Percentiles rank a stretch among this genome's conserved stretches.
Conservation (phyloP, 2,329 filamentous ascomycete species). For the Phaeosphaeria sp. region DNA sequence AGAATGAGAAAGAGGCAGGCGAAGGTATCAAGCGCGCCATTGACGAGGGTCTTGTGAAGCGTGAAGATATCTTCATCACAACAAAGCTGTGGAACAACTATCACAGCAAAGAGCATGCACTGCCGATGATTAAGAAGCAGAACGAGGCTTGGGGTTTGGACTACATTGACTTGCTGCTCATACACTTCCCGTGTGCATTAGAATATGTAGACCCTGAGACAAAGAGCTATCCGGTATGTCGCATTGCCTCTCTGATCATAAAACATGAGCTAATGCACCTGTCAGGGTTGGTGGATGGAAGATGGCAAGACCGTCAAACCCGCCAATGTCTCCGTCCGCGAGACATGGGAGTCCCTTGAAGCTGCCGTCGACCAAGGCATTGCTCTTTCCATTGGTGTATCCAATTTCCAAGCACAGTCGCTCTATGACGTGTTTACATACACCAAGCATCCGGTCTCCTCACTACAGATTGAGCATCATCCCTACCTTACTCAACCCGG, state of each 20-base stretch:
- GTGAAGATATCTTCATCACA: background rate
- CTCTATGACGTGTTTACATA: background rate
- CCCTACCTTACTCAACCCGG: slow-evolving; percentile 8
- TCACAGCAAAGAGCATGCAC: background rate
- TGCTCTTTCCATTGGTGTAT: background rate
- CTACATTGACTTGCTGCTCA: background rate
- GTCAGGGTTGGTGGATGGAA: background rate
- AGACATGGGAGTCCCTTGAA: background rate
- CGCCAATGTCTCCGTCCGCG: background rate
- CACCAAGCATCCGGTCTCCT: background rate
- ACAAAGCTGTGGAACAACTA: background rate
- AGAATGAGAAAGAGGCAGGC: background rate
- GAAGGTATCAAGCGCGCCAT: background rate
- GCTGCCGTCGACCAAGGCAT: background rate
- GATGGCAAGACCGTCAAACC: background rate
- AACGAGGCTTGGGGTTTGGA: background rate
- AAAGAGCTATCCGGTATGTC: background rate
- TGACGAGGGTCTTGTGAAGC: background rate
- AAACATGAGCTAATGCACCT: background rate
- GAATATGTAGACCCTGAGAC: background rate
- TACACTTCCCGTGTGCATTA: background rate
- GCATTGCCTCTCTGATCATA: background rate
- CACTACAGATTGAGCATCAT: background rate
- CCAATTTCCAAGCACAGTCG: background rate
- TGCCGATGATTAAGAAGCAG: background rate